Percentiles rank a stretch among this genome's conserved stretches.
Conservation (phyloP, 306 rosid species). For the Argentina anserina region DNA sequence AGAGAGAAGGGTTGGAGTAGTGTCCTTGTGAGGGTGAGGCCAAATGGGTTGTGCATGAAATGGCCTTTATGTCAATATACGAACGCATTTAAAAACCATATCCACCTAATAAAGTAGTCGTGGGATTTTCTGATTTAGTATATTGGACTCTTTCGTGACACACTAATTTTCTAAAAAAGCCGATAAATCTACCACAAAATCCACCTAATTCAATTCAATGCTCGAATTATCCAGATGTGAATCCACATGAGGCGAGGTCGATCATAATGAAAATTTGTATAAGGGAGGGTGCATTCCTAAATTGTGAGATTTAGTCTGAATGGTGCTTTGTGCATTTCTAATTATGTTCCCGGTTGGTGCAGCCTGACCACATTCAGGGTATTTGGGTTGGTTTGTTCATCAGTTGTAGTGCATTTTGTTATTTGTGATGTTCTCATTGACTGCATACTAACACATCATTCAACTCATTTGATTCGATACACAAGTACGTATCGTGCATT, state of each 20-base stretch:
- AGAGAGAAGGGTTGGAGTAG: not conserved
- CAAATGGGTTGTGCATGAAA: not conserved
- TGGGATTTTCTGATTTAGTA: not conserved
- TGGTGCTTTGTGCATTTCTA: not conserved
- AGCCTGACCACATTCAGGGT: not conserved
- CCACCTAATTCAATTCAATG: not conserved
- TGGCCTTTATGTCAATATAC: not conserved
- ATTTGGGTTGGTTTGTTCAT: not conserved
- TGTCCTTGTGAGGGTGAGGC: constrained; percentile 10
- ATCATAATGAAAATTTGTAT: not conserved
- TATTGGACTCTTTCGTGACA: not conserved
- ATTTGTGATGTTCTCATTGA: not conserved
- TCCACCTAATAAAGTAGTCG: not conserved
- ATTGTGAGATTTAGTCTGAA: constrained; percentile 10
- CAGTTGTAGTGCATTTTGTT: not conserved
- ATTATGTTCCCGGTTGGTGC: not conserved
- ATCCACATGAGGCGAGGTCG: not conserved
- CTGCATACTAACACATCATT: not conserved
- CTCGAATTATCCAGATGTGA: not conserved
- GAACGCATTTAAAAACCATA: not conserved
- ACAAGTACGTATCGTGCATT: not conserved
- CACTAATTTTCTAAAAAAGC: not conserved
- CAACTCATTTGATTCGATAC: not conserved
- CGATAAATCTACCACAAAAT: not conserved
- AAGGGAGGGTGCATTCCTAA: constrained; percentile 1